Base-by-base conservation (phyloP, 805 yeast species). In the Barnettozyma siamensis region DNA sequence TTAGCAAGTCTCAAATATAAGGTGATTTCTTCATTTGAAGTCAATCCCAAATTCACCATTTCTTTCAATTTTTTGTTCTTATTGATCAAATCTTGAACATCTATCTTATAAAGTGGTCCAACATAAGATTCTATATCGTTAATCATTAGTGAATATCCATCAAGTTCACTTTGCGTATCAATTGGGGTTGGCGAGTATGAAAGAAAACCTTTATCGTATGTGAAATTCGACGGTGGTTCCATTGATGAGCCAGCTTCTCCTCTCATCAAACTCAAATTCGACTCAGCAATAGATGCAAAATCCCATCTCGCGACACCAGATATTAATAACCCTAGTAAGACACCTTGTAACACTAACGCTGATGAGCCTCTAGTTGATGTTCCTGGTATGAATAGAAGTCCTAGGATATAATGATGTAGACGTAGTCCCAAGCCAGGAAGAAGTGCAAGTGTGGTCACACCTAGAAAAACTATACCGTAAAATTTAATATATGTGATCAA, bases 251-350 rank as follows among this genome's bases (percentile, higher is more conserved):
- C 73, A 0, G 94, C 89, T 51, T 85, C 95, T 16, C 83, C 83
- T 49, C 97, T 68, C 42, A 78, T 59, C 33, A 89, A 59, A 3
- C 85, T 72, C 5, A 70, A 63, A 20, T 73, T 73, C 0, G 96
- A 86, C 55, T 91, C 96, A 2, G 85, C 78, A 42, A 91, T 78
- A 12, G 96, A 80, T 2, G 94, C 97, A 54, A 84, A 80, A 42
- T 93, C 97, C 99, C 99, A 91, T 42, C 94, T 68, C 0, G 94
- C 77, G 2, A 87, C 78, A 0, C 99, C 99, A 18, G 89, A 83
- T 6, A 88, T 68, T 37, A 84, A 71, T 34, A 91, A 66, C 0
- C 97, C 99, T 1, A 87, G 58, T 19, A 91, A 64, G 1, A 91
- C 73, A 2, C 97, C 98, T 58, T 89, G 96, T 55, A 86, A 83